A percentile compares a stretch with the other conserved stretches of the same genome.
phyloP scores from a whole-genome alignment of 2,329 filamentous ascomycete genomes.

The Penicillium sumatraense region DNA sequence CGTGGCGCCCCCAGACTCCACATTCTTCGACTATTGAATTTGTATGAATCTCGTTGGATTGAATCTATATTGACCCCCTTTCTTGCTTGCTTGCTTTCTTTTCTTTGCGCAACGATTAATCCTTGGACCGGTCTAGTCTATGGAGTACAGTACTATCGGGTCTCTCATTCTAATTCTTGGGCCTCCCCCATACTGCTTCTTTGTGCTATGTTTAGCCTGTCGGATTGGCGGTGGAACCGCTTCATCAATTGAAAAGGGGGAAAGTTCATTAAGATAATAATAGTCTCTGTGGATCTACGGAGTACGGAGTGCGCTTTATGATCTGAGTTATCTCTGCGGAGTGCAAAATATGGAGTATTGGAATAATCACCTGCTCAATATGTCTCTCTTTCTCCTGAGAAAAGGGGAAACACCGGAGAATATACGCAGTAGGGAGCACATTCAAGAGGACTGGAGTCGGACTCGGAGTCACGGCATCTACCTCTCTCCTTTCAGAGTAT shows the following conservation, averaged over 20 bases:
- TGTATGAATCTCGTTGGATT: conserved; percentile 9
- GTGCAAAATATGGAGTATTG: not conserved
- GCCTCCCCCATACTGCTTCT: conserved; percentile 7
- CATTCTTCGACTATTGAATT: conserved; percentile 21
- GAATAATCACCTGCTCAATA: not conserved
- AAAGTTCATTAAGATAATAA: conserved; percentile 10
- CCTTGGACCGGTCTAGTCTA: not conserved
- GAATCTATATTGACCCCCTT: conserved; percentile 5
- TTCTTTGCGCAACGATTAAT: not conserved
- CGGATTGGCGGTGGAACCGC: not conserved
- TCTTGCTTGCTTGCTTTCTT: not conserved
- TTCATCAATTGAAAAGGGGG: not conserved
- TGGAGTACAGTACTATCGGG: not conserved
- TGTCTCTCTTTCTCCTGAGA: not conserved
- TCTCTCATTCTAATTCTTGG: not conserved
- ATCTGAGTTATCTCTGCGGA: not conserved
- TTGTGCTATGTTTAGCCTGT: conserved; percentile 14
- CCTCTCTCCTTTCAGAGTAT: not conserved
- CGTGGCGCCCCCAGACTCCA: conserved; percentile 27
- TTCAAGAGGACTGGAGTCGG: not conserved
- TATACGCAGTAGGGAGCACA: not conserved
- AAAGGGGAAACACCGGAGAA: not conserved
- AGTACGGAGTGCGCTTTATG: not conserved
- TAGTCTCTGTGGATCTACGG: conserved; percentile 1
- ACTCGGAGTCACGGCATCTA: not conserved